Evolutionary conservation across 2,329 filamentous ascomycete genomes (phyloP).

Genomic region (Ophiocordyceps sinensis): DNA sequence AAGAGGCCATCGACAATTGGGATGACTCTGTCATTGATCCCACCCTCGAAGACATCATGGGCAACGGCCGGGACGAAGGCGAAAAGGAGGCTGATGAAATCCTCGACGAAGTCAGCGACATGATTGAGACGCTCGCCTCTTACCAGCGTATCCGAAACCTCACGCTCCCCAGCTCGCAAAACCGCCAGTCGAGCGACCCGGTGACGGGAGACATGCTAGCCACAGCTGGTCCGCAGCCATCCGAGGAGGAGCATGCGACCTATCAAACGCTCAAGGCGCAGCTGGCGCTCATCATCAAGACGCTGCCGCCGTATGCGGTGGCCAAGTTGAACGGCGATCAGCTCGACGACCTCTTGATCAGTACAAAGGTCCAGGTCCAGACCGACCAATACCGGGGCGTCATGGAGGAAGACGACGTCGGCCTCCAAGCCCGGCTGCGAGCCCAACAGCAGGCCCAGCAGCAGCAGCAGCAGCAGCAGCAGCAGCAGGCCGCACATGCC

Average conservation of each 20-base stretch:
- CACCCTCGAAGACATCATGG: constrained; percentile 36
- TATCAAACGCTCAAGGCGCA: constrained; percentile 68
- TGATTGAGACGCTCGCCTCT: constrained; percentile 63
- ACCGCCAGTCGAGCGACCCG: constrained; percentile 44
- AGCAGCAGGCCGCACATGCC: constrained; percentile 13
- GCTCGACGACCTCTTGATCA: constrained; percentile 69
- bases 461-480: constrained; percentile 15
- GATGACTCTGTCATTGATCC: constrained; percentile 45
- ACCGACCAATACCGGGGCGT: constrained; percentile 61
- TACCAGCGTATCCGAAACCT: constrained; percentile 69
- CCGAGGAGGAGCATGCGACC: constrained; percentile 42
- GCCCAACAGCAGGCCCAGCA: constrained; percentile 18
- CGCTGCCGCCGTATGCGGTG: constrained; percentile 70
- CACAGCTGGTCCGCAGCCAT: constrained; percentile 52
- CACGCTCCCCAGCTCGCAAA: constrained; percentile 49
- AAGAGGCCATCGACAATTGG: constrained; percentile 42
- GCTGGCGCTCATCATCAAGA: constrained; percentile 57
- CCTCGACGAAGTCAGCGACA: constrained; percentile 57
- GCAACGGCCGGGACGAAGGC: constrained; percentile 38
- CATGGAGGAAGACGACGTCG: constrained; percentile 69
- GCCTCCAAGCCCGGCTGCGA: constrained; percentile 34
- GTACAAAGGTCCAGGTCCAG: constrained; percentile 60
- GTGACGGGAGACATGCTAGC: constrained; percentile 53
- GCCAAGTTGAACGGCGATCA: constrained; percentile 78
- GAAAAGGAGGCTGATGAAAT: constrained; percentile 58